Percentiles rank a stretch among this genome's conserved stretches.
These are phyloP conservation scores for Blastocladiella britannica DNA, from an alignment of 192 early-diverging fungal species.

Conservation along the genomic window DNA sequence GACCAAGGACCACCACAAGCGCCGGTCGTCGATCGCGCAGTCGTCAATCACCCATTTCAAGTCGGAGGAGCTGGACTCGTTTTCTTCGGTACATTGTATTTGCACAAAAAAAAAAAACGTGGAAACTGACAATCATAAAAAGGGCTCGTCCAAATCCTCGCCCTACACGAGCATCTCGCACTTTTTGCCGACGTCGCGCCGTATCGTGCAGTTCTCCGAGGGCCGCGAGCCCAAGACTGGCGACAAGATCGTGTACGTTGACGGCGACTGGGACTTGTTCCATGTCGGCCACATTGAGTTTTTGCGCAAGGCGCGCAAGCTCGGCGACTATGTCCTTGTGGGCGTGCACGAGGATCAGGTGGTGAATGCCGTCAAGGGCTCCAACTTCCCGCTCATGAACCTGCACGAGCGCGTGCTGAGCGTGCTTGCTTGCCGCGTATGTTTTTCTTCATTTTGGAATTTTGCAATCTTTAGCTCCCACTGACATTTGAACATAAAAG, in stretches of 20 bases:
- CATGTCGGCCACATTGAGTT: conserved; percentile 90
- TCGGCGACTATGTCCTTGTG: conserved; percentile 79
- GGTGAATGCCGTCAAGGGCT: conserved; percentile 66
- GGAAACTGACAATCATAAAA: no score
- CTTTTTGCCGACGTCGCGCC: conserved; percentile 68
- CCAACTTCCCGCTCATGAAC: conserved; percentile 87
- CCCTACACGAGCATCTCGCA: conserved; percentile 46
- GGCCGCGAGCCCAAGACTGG: conserved; percentile 47
- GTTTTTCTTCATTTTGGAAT: conserved; percentile 2
- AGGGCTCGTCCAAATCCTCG: conserved; percentile 13
- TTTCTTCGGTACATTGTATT: no score
- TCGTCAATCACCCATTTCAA: conserved; percentile 31
- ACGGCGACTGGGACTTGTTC: conserved; percentile 92
- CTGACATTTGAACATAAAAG: conserved; percentile 10
- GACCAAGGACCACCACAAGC: conserved; percentile 69
- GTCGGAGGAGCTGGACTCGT: conserved; percentile 35
- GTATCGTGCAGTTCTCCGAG: conserved; percentile 78
- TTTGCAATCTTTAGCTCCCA: not conserved
- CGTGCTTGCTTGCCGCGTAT: conserved; percentile 77
- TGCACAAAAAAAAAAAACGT: no score
- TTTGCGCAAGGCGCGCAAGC: conserved; percentile 57
- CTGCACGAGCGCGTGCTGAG: conserved; percentile 80
- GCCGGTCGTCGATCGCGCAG: conserved; percentile 18
- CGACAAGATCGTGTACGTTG: conserved; percentile 79
- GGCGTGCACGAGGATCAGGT: conserved; percentile 82